Percentiles rank a stretch among this genome's conserved stretches.
These are phyloP conservation scores for Nothomitra cinnamomea DNA, from an alignment of 2,329 filamentous ascomycete genomes.

Conservation along the genomic window DNA sequence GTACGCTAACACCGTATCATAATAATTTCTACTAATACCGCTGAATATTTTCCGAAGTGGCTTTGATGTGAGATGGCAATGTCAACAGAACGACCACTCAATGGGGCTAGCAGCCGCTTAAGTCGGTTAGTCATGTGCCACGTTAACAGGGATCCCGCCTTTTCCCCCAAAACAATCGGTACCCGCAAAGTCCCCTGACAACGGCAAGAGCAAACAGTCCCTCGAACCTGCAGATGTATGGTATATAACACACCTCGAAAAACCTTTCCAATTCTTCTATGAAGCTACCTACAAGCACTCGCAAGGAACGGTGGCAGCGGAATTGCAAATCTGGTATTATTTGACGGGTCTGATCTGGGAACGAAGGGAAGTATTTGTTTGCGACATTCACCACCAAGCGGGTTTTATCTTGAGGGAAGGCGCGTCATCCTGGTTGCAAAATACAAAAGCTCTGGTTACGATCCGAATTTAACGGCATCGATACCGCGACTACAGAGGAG, in stretches of 20 bases:
- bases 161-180: neutral
- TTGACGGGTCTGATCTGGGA: no score
- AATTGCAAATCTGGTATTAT: no score
- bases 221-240: neutral
- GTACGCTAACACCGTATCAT: no score
- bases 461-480: neutral
- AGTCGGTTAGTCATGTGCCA: neutral
- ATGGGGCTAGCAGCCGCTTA: neutral
- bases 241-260: neutral
- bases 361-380: no score
- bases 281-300: neutral
- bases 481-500: neutral
- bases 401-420: neutral
- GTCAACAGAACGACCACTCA: neutral
- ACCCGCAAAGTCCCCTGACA: conserved; percentile 2
- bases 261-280: neutral
- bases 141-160: neutral
- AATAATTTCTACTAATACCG: no score
- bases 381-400: no score
- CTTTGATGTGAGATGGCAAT: neutral
- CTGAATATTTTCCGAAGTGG: no score
- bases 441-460: neutral
- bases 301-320: neutral
- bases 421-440: neutral
- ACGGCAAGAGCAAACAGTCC: neutral